phyloP scores from a whole-genome alignment of 2,329 filamentous ascomycete species.

The Botrytis aclada region DNA sequence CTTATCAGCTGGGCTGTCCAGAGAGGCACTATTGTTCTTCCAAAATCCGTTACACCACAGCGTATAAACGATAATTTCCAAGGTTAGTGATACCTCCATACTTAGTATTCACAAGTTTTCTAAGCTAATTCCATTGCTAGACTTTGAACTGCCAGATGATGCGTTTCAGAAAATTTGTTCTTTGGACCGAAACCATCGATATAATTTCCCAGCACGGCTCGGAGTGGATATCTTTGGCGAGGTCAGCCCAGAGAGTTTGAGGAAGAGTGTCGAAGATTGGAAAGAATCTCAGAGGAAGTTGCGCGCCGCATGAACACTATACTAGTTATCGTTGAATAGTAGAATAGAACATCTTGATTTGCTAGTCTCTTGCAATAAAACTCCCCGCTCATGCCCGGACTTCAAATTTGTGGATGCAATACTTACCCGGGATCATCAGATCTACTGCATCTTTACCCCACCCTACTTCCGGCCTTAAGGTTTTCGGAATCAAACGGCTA shows the following conservation, averaged over 20 bases:
- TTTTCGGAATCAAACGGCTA: not conserved
- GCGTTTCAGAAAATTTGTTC: conserved; percentile 41
- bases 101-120: not conserved
- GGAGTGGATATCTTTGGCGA: conserved; percentile 46
- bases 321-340: not conserved
- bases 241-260: conserved; percentile 40
- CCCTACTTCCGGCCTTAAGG: not conserved
- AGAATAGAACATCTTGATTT: not conserved
- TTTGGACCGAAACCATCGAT: conserved; percentile 42
- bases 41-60: conserved; percentile 52
- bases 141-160: conserved; percentile 40
- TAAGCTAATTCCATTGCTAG: conserved; percentile 33
- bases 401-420: conserved; percentile 1
- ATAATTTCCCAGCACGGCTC: conserved; percentile 45
- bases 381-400: not conserved
- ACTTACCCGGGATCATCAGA: conserved; percentile 9
- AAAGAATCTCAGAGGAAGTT: conserved; percentile 18
- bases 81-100: conserved; percentile 29
- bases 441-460: conserved; percentile 5
- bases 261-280: conserved; percentile 38
- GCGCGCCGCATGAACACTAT: not conserved
- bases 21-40: conserved; percentile 51
- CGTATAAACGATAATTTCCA: conserved; percentile 48
- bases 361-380: not conserved
- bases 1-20: conserved; percentile 55